Evolutionary conservation across 345 rosid species (phyloP), one percentile per base, ranked within the genome.

Genomic region (Salix udensis): DNA sequence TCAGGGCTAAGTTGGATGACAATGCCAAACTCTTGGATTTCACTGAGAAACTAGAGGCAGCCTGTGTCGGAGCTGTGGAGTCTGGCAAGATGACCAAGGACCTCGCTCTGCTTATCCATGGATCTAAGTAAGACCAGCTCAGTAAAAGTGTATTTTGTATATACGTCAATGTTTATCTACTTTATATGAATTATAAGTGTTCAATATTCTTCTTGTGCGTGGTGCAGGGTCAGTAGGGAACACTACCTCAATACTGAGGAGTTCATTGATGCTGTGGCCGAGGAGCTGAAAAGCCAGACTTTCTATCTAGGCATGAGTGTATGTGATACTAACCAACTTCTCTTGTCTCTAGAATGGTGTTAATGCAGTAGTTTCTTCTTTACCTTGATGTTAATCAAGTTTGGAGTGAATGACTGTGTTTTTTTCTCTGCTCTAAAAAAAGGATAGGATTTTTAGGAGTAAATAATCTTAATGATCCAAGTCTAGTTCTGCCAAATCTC

Each of bases 11-110:
- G 85, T 80, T 96, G 88, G 99, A 96, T 83, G 88, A 86, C 84
- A 94, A 92, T 78, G 79, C 93, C 72, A 84, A 80, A 77, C 95
- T 94, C 48, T 77, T 91, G 87, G 95, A 96, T 36, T 96, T 96
- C 76, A 84, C 93, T 0, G 86, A 92, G 85, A 96, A 94, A 85
- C 97, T 96, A 24, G 99, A 96, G 87, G 97, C 90, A 13, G 97
- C 98, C 53, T 96, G 99, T 76, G 61, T 96, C 46, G 96, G 89
- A 75, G 68, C 84, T 39, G 99, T 96, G 52, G 99, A 96, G 77
- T 89, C 95, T 75, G 98, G 98, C 72, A 96, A 92, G 89, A 96
- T 96, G 99, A 96, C 99, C 75, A 96, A 96, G 82, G 98, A 96
- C 90, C 98, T 96, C 71, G 97, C 99, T 6, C 89, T 96, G 77